phyloP scores from a whole-genome alignment of 345 rosid genomes.

The Syzygium oleosum region DNA sequence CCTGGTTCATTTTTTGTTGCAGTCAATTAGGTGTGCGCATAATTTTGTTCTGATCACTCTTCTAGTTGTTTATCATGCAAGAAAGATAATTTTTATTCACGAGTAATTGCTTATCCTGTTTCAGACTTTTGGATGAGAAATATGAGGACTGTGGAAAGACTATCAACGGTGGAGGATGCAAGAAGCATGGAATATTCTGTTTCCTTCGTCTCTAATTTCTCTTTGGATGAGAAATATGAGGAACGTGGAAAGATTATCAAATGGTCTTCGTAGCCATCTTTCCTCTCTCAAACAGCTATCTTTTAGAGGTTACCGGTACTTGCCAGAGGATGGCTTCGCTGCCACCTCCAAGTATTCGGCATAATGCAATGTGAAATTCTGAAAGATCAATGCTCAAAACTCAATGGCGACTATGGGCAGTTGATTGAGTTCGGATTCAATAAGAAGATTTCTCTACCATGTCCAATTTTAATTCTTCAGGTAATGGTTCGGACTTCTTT shows the following conservation, averaged over 20 bases:
- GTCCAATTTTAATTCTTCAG: not conserved
- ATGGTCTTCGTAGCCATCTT: not conserved
- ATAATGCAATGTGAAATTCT: not conserved
- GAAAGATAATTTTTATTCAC: too few relatives aligned
- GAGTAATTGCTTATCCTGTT: too few relatives aligned
- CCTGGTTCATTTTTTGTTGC: not conserved
- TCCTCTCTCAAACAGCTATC: not conserved
- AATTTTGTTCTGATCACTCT: not conserved
- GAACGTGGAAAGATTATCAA: not conserved
- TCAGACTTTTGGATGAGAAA: too few relatives aligned
- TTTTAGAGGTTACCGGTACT: too few relatives aligned
- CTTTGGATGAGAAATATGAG: not conserved
- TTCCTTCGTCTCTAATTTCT: too few relatives aligned
- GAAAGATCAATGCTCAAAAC: not conserved
- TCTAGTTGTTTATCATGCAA: not conserved
- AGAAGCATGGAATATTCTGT: too few relatives aligned
- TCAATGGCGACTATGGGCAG: not conserved
- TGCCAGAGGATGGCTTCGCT: not conserved
- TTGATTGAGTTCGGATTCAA: not conserved
- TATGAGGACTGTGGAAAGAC: not conserved
- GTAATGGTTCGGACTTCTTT: not conserved
- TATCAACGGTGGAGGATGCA: not conserved
- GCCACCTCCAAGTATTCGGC: not conserved
- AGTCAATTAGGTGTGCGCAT: not conserved
- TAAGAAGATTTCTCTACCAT: not conserved